phyloP scores from a whole-genome alignment of 768 basidiomycete species.

The Kwoniella dejecticola region DNA sequence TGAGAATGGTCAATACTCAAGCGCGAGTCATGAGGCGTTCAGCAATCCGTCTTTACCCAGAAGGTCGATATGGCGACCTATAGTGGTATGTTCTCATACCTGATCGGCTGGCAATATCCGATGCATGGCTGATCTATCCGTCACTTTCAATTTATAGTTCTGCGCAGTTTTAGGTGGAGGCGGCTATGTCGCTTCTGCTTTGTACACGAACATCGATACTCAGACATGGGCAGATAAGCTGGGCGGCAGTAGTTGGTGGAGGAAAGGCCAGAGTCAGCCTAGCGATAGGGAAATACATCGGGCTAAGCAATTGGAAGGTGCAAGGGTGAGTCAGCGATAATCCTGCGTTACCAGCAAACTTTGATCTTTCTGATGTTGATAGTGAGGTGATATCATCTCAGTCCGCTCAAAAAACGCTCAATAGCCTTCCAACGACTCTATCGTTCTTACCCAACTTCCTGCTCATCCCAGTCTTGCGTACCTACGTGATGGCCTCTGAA shows the following conservation, averaged over 20 bases:
- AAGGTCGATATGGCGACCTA: conserved; percentile 45
- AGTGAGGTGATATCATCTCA: conserved; percentile 4
- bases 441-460: conserved; percentile 46
- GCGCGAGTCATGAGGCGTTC: neutral
- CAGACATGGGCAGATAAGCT: conserved; percentile 46
- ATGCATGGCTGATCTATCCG: too few relatives aligned
- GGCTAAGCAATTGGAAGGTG: conserved; percentile 48
- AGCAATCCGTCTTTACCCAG: conserved; percentile 21
- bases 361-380: too few relatives aligned
- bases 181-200: conserved; percentile 43
- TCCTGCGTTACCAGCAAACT: too few relatives aligned
- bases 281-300: conserved; percentile 50
- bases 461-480: conserved; percentile 42
- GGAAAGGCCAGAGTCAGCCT: conserved; percentile 37
- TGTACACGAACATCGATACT: conserved; percentile 52
- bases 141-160: neutral
- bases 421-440: conserved; percentile 34
- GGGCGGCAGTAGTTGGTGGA: conserved; percentile 47
- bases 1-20: conserved; percentile 2
- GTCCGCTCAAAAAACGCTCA: conserved; percentile 44
- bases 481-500: conserved; percentile 49
- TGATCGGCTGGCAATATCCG: neutral
- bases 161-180: conserved; percentile 50
- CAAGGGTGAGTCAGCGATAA: conserved; percentile 35
- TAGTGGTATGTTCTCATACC: conserved; percentile 29